These are phyloP conservation scores for Metschnikowia dekortorum DNA, from an alignment of 805 yeast genomes.

Conservation along the genomic window DNA sequence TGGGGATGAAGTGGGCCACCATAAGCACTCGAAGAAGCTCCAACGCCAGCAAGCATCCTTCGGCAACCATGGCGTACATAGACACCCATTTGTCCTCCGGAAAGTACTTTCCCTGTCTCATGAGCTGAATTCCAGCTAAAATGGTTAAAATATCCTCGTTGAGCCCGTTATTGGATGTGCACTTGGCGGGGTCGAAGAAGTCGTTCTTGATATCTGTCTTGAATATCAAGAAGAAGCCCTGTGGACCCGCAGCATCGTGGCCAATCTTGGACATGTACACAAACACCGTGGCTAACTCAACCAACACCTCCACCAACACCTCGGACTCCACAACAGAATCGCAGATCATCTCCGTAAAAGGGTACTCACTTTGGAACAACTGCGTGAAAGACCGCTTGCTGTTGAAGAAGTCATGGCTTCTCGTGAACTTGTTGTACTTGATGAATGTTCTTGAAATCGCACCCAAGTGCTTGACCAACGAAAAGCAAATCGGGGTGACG, in stretches of 20 bases:
- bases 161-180: conserved; percentile 38
- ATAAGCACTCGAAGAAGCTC: conserved; percentile 51
- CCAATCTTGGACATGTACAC: conserved; percentile 52
- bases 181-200: conserved; percentile 37
- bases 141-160: conserved; percentile 42
- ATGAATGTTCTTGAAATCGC: conserved; percentile 48
- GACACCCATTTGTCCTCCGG: conserved; percentile 75
- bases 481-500: conserved; percentile 38
- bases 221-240: conserved; percentile 43
- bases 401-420: conserved; percentile 44
- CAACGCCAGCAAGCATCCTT: conserved; percentile 51
- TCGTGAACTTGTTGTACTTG: conserved; percentile 48
- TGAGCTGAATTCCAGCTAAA: conserved; percentile 46
- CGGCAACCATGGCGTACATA: conserved; percentile 51
- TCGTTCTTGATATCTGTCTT: conserved; percentile 28
- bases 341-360: conserved; percentile 59
- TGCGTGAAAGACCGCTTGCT: conserved; percentile 62
- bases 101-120: conserved; percentile 54
- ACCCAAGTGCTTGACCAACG: conserved; percentile 51
- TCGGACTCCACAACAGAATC: conserved; percentile 74
- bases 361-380: conserved; percentile 64
- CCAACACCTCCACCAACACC: conserved; percentile 61
- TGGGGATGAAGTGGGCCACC: conserved; percentile 49
- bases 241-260: conserved; percentile 33
- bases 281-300: conserved; percentile 65